A percentile compares a stretch with the other conserved stretches of the same genome.
Evolutionary conservation across 768 basidiomycete species (phyloP).

Genomic region (Trametes sanguinea): DNA sequence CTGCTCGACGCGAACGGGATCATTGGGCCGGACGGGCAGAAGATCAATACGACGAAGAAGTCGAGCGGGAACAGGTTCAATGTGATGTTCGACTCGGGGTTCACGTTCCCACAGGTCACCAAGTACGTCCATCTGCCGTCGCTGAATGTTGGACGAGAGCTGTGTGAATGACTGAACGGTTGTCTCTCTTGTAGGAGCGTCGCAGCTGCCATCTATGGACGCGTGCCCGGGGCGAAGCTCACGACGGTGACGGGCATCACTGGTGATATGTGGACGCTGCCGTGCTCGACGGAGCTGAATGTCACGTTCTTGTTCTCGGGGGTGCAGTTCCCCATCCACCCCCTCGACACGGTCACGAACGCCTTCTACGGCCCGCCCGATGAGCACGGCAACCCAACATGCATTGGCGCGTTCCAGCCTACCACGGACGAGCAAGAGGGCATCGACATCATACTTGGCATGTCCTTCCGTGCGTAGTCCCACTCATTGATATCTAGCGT

Average conservation of each 20-base stretch:
- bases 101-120: constrained; percentile 37
- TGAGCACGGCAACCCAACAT: constrained; percentile 31
- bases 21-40: constrained; percentile 38
- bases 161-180: background rate
- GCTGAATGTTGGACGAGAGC: background rate
- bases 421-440: constrained; percentile 24
- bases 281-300: constrained; percentile 36
- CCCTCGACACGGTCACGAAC: constrained; percentile 34
- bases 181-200: constrained; percentile 30
- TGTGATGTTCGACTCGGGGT: constrained; percentile 35
- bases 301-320: constrained; percentile 35
- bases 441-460: constrained; percentile 40
- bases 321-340: constrained; percentile 35
- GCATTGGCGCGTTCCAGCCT: constrained; percentile 40
- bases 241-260: constrained; percentile 19
- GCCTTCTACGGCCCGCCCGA: constrained; percentile 26
- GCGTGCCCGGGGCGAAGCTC: constrained; percentile 35
- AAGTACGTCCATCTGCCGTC: constrained; percentile 19
- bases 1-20: constrained; percentile 34
- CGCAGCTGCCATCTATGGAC: constrained; percentile 37
- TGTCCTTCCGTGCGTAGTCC: constrained; percentile 37
- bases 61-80: constrained; percentile 35
- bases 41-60: constrained; percentile 38
- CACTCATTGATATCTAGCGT: background rate
- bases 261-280: constrained; percentile 34